Base-by-base conservation (phyloP, 352 stramenopile genomes). In the Blastocystis sp. region DNA sequence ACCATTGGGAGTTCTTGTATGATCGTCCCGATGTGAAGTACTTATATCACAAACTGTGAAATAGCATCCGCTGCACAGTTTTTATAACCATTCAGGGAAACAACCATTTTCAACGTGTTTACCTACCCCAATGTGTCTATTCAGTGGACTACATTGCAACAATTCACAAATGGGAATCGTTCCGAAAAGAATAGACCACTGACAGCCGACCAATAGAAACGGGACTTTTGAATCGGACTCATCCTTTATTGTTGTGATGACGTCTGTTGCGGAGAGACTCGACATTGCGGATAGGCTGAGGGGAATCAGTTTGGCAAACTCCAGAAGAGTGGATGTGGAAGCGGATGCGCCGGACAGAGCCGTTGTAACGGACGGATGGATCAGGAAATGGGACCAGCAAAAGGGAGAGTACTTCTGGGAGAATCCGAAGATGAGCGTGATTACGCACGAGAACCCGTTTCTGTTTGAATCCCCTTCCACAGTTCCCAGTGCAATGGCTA, bases 281-380 rank as follows among this genome's bases (percentile, higher is more conserved):
- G 71, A 81, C 38, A 81, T 81, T 5, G 43, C 71, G 3, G 71
- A 48, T 34, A 21, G 52, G 23, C 52, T 81, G 19, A 48, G 71
- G 34, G 56, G 45, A 28, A 41, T 81, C 21, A 61, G 56, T 21
- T 66, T 81, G 71, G 38, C 21, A n/a, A 14, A 23, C 45, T 34
- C 17, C 2, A 1, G 40, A 10, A 10, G 19, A 4, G 19, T 45
- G 9, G 64, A 74, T 52, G 23, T 74, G 17, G 64, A 74, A 52
- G 41, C 17, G 23, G 17, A 53, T 5, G 17, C 64, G 34, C 17
- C 43, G 34, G 17, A 34, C 10, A 43, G 23, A 74, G 23, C 52
- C 34, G 14, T 53, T 66, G 23, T 53, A 23, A 64, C 28, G 1
- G 66, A 43, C 5, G 71, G 52, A 53, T 81, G 71, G 71, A 41